Conservation (phyloP, 352 stramenopile genomes). For the Globisporangium emineosum region DNA sequence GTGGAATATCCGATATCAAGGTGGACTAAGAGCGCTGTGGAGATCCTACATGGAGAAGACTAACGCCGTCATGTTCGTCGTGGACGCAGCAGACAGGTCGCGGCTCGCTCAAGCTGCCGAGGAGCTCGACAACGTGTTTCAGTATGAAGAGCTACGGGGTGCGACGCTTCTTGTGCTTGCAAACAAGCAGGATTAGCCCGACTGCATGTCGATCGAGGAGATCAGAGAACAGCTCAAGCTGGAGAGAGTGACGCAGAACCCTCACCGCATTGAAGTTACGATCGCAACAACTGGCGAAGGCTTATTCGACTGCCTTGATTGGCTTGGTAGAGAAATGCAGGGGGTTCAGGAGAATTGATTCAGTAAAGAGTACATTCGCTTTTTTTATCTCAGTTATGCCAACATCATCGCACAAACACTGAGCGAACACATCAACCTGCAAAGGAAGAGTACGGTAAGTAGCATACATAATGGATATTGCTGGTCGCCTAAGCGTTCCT, state of each 20-base stretch:
- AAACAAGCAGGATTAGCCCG: slow-evolving; percentile 30
- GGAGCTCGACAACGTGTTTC: background rate
- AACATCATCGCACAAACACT: too few relatives aligned
- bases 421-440: too few relatives aligned
- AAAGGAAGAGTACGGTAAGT: too few relatives aligned
- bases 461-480: too few relatives aligned
- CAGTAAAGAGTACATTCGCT: too few relatives aligned
- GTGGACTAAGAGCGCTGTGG: too few relatives aligned
- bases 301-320: background rate
- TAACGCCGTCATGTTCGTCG: background rate
- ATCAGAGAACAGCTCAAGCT: background rate
- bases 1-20: too few relatives aligned
- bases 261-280: background rate
- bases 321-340: background rate
- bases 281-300: background rate
- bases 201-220: background rate
- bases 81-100: background rate
- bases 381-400: too few relatives aligned
- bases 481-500: too few relatives aligned
- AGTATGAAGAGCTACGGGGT: background rate
- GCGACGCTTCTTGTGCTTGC: background rate
- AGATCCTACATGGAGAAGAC: background rate
- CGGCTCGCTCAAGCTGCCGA: background rate
- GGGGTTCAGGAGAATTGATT: too few relatives aligned
- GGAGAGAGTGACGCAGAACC: background rate